These are phyloP conservation scores for Pseudocercospora crystallina DNA, from an alignment of 2,329 filamentous ascomycete species.

Conservation along the genomic window DNA sequence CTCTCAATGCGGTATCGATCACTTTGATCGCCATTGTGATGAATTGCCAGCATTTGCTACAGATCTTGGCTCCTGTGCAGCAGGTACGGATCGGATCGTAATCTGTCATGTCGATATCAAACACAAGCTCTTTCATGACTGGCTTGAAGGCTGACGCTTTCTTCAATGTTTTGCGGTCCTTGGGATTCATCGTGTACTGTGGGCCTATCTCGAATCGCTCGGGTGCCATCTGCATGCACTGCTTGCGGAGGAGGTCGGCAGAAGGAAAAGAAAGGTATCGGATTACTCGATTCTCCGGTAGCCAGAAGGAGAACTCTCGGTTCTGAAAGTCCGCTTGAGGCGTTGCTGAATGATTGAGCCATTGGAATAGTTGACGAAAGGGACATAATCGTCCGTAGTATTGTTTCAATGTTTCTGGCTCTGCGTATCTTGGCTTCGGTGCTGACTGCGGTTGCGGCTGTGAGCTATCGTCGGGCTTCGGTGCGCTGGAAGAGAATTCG, in stretches of 20 bases:
- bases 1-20: conserved; percentile 78
- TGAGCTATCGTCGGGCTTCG: conserved; percentile 45
- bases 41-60: conserved; percentile 91
- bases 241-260: conserved; percentile 77
- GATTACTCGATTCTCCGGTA: conserved; percentile 88
- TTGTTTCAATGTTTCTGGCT: conserved; percentile 82
- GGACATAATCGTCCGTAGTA: conserved; percentile 97
- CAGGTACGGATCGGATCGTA: conserved; percentile 97
- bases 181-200: conserved; percentile 91
- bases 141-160: conserved; percentile 82
- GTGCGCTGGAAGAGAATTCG: conserved; percentile 58
- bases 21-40: conserved; percentile 98
- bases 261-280: conserved; percentile 82
- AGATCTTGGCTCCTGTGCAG: conserved; percentile 91
- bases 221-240: conserved; percentile 83
- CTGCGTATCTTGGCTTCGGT: conserved; percentile 48
- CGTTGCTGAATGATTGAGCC: conserved; percentile 89
- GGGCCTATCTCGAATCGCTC: conserved; percentile 97
- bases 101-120: conserved; percentile 99
- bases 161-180: conserved; percentile 83
- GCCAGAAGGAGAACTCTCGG: conserved; percentile 92
- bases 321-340: conserved; percentile 87
- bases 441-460: conserved; percentile 34
- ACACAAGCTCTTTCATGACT: conserved; percentile 89
- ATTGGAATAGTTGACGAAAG: conserved; percentile 92